Base-by-base conservation (phyloP, 495 filamentous ascomycete species). In the Penicillium macrosclerotiorum region DNA sequence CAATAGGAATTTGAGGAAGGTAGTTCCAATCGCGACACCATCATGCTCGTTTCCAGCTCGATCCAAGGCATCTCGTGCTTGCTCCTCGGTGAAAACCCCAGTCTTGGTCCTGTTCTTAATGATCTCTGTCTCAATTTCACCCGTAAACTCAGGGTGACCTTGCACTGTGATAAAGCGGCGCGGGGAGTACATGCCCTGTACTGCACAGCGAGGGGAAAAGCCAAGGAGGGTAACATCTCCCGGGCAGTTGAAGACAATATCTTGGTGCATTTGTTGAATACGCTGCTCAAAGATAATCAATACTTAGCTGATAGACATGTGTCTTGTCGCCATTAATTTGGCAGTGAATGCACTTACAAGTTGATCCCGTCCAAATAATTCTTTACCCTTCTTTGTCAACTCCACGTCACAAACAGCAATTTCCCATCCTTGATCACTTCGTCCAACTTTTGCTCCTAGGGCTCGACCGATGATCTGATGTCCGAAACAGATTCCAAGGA, bases 261-360 rank as follows among this genome's bases (percentile, higher is more conserved):
- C 91, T 33, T 79, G 78, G 68, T 97, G 90, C 90, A 95, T 94
- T 67, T 96, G 90, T 54, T 90, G 83, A 38, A 95, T 78, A 27
- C 75, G 76, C 90, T 94, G 51, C 32, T 38, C 6, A 25, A 24
- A n/a, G 16, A 14, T 39, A 32, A 50, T n/a, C 9, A n/a, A 12
- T 36, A 11, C 40, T 45, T 37, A 46, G 42, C 25, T 11, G 8
- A 17, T 11, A 42, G 20, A 13, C 12, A 32, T 40, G 34, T n/a
- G n/a, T n/a, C n/a, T 7, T 47, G 8, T 14, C n/a, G 9, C 32
- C 8, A 26, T 3, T 8, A 6, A 37, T 26, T 5, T 18, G 27
- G 32, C 33, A 36, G 52, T 25, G 11, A 37, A 37, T 34, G n/a
- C 14, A 66, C 81, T 30, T 68, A 94, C 86, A 49, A 92, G 59